Percentiles rank a stretch among this genome's conserved stretches.
Evolutionary conservation across 2,329 filamentous ascomycete genomes (phyloP).

Genomic region (Epichloe brachyelytri): DNA sequence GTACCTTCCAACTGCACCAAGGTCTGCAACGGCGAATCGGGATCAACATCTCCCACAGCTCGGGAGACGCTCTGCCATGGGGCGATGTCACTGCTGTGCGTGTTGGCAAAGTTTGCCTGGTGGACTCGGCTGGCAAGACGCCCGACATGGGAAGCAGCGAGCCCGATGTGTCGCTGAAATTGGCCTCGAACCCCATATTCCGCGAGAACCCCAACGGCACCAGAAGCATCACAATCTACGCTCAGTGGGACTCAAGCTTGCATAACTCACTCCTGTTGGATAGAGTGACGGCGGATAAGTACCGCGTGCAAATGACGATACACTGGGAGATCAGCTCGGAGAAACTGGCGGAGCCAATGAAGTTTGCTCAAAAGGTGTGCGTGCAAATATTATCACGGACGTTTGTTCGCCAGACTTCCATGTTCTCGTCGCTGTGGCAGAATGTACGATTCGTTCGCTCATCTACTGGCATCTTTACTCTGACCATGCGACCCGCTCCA

Average conservation of each 20-base stretch:
- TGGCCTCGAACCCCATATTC: slow-evolving; percentile 65
- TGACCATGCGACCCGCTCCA: slow-evolving; percentile 74
- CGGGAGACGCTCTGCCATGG: slow-evolving; percentile 80
- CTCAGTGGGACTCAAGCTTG: slow-evolving; percentile 92
- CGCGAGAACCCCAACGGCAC: slow-evolving; percentile 85
- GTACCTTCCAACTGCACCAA: slow-evolving; percentile 90
- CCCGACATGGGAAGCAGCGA: slow-evolving; percentile 63
- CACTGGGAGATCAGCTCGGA: slow-evolving; percentile 76
- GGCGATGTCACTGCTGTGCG: slow-evolving; percentile 65
- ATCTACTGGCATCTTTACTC: slow-evolving; percentile 72
- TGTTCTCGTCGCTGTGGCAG: slow-evolving; percentile 81
- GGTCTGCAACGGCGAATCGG: slow-evolving; percentile 81
- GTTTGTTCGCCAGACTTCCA: slow-evolving; percentile 73
- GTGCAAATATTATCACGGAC: slow-evolving; percentile 74
- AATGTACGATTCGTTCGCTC: slow-evolving; percentile 77
- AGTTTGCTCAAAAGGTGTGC: slow-evolving; percentile 67
- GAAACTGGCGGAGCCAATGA: slow-evolving; percentile 77
- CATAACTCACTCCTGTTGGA: slow-evolving; percentile 91
- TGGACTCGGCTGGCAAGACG: slow-evolving; percentile 76
- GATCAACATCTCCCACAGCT: slow-evolving; percentile 82
- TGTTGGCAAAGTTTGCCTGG: slow-evolving; percentile 67
- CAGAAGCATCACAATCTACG: slow-evolving; percentile 70
- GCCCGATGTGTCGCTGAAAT: slow-evolving; percentile 62
- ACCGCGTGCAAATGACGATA: slow-evolving; percentile 77
- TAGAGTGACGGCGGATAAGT: slow-evolving; percentile 82